phyloP scores from a whole-genome alignment of 129 eudicot species.

The Pseudognaphalium luteoalbum region DNA sequence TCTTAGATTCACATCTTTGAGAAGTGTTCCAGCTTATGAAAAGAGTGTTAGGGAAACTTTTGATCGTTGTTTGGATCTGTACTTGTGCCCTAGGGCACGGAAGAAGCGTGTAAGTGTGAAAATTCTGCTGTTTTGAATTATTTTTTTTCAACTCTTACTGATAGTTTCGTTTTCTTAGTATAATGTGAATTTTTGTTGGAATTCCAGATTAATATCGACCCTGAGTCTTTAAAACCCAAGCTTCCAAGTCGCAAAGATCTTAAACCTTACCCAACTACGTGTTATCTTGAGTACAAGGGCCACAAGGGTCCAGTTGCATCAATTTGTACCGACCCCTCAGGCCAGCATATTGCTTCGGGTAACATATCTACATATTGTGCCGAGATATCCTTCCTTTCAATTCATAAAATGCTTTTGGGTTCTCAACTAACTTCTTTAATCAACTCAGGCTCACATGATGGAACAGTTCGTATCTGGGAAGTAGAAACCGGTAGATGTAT shows the following conservation, averaged over 20 bases:
- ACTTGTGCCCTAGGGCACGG: slow-evolving; percentile 88
- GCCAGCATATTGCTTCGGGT: slow-evolving; percentile 99
- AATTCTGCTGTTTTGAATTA: background rate
- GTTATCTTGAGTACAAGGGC: slow-evolving; percentile 94
- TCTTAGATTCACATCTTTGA: slow-evolving; percentile 70
- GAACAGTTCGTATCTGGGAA: slow-evolving; percentile 89
- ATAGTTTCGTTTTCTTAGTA: background rate
- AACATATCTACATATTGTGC: background rate
- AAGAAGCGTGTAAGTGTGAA: slow-evolving; percentile 80
- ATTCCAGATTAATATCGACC: slow-evolving; percentile 82
- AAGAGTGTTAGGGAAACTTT: slow-evolving; percentile 73
- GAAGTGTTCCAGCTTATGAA: slow-evolving; percentile 92
- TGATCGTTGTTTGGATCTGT: slow-evolving; percentile 93
- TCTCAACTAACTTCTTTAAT: background rate
- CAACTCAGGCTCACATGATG: slow-evolving; percentile 74
- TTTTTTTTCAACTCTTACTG: background rate
- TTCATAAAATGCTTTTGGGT: background rate
- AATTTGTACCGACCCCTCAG: slow-evolving; percentile 70
- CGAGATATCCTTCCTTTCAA: background rate
- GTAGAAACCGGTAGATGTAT: slow-evolving; percentile 92
- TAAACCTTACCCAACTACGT: slow-evolving; percentile 78
- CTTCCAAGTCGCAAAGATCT: slow-evolving; percentile 89
- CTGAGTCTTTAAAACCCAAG: slow-evolving; percentile 92
- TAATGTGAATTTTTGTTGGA: slow-evolving; percentile 1
- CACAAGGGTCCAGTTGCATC: slow-evolving; percentile 84